Percentiles rank a stretch among this genome's conserved stretches.
Conservation (phyloP, 306 rosid species). For the Inga leiocalycina region DNA sequence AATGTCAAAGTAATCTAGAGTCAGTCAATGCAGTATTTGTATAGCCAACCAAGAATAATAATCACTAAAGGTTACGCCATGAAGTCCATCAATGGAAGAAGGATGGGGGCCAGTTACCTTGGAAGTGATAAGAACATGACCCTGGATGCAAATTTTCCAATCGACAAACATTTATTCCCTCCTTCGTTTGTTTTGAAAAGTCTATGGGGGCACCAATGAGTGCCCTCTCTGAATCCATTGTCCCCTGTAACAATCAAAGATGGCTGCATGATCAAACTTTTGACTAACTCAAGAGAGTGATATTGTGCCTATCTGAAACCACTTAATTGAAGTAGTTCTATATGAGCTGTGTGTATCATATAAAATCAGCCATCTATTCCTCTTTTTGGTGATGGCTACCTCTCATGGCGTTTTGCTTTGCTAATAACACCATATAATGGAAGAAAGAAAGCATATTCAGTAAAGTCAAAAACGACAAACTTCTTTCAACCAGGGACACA, state of each 20-base stretch:
- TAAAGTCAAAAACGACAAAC: constrained; percentile 43
- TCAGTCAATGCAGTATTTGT: constrained; percentile 38
- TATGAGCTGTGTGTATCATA: constrained; percentile 26
- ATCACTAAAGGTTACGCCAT: constrained; percentile 28
- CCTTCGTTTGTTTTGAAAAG: constrained; percentile 30
- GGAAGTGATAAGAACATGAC: constrained; percentile 27
- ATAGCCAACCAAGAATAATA: constrained; percentile 26
- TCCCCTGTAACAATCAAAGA: constrained; percentile 31
- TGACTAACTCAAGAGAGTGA: constrained; percentile 49
- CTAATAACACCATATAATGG: constrained; percentile 29
- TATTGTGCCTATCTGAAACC: constrained; percentile 53
- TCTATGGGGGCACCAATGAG: constrained; percentile 7
- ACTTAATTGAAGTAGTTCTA: constrained; percentile 21
- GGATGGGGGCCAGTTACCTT: constrained; percentile 12
- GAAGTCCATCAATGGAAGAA: constrained; percentile 17
- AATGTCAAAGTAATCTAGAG: constrained; percentile 29
- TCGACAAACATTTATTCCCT: neutral
- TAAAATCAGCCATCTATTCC: constrained; percentile 30
- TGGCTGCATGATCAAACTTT: constrained; percentile 36
- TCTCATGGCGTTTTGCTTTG: constrained; percentile 43
- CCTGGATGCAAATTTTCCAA: constrained; percentile 15
- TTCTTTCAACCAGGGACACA: constrained; percentile 33
- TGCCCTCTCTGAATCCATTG: constrained; percentile 23
- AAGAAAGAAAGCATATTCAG: constrained; percentile 35
- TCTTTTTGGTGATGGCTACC: constrained; percentile 51